Base-by-base conservation (phyloP, 1,139 yeast genomes). In the Pichia sp. region DNA sequence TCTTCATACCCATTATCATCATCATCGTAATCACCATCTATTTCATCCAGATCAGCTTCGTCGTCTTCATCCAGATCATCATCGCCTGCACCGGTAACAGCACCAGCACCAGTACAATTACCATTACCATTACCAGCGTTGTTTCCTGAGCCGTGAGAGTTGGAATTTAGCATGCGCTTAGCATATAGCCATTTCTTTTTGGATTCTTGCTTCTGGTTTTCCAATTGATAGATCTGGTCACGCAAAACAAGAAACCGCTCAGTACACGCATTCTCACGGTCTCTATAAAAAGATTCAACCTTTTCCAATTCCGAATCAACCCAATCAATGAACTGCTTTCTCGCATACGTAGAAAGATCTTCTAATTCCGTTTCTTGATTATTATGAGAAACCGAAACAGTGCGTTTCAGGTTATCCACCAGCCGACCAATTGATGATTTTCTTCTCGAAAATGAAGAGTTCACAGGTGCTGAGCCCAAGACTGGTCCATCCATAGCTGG, bases 201-300 rank as follows among this genome's bases (percentile, higher is more conserved):
- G 5, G 40, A 58, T 40, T 10, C 56, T 41, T 39, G 47, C 43
- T 69, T 71, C 53, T 83, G 90, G 40, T 77, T 79, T 44, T 77
- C 68, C 48, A 85, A 59, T 50, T 78, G 81, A 50, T 73, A 73
- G 40, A 86, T 60, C 59, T 85, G 95, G 52, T 78, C 85, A 54
- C 83, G 85, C 27, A 86, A 59, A 8, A 81, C 59, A 16, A 79
- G 63, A 53, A 75, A 81, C 49, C 90, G 67, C 46, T 77, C 77
- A 40, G 78, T 71, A 0, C 75, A 78, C 37, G 78, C 82, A 33
- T 69, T 68, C 55, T 85, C 94, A 54, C 73, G 78, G 38, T 72
- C 77, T 39, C 60, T 65, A 59, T 73, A 85, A 57, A 85, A 85
- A 0, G 38, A 46, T 41, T 84, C 80, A 9, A 85, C 82, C 57